Conservation (phyloP, 2,329 filamentous ascomycete species). For the Phialemoniopsis sp. region DNA sequence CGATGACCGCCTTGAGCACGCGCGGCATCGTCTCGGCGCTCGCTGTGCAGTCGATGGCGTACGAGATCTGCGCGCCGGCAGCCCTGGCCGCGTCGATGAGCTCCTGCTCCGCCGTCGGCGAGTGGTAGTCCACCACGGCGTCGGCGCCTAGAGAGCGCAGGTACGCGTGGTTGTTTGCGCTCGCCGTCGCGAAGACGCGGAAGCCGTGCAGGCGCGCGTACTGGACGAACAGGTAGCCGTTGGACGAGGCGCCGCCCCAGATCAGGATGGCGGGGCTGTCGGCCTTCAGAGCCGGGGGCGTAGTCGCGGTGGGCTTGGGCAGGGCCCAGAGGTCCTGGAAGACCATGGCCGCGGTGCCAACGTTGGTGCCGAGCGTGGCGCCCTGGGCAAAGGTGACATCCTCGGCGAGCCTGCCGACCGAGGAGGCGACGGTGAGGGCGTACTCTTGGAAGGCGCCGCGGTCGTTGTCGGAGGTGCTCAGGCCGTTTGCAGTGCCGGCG, state of each 20-base stretch:
- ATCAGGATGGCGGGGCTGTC: slow-evolving; percentile 4
- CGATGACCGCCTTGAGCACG: too few relatives aligned
- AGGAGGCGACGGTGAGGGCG: slow-evolving; percentile 2
- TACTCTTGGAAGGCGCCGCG: slow-evolving; percentile 8
- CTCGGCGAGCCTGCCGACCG: slow-evolving; percentile 5
- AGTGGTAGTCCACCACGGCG: slow-evolving; percentile 6
- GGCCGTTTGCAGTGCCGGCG: slow-evolving; percentile 35
- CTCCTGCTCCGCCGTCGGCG: background rate
- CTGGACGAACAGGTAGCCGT: too few relatives aligned
- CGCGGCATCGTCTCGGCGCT: slow-evolving; percentile 4
- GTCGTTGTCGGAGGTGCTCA: background rate
- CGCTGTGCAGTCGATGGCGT: background rate
- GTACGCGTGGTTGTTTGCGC: slow-evolving; percentile 5
- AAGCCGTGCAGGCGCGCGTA: slow-evolving; percentile 25
- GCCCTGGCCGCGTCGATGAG: slow-evolving; percentile 11
- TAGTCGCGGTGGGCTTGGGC: background rate
- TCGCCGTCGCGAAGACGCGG: background rate
- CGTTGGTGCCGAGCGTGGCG: background rate
- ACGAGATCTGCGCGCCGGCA: background rate
- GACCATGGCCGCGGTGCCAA: background rate
- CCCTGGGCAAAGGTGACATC: slow-evolving; percentile 4
- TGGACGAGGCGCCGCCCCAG: slow-evolving; percentile 5
- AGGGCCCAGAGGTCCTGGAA: slow-evolving; percentile 3
- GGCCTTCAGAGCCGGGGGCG: background rate
- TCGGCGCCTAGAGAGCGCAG: slow-evolving; percentile 4